Evolutionary conservation across 495 filamentous ascomycete species (phyloP), one percentile per base, ranked within the genome.

Genomic region (Penicillium maclennaniae): DNA sequence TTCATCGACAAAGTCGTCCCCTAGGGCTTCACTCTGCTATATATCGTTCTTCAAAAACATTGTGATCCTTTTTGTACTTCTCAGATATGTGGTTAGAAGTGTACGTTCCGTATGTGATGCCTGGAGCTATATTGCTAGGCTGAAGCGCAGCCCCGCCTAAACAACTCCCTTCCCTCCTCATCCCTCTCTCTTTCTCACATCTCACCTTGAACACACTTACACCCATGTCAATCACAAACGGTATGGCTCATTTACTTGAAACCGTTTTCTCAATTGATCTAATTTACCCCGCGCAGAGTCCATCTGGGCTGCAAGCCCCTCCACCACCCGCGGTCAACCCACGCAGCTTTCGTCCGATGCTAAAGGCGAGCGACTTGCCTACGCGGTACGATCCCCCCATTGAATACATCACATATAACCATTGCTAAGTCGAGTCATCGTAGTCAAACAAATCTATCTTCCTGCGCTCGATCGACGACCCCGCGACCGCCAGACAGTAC

Each of bases 401-500:
- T 15, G 23, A 36, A 34, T 36, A 14, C 34, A 28, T 43, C 23
- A 7, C 4, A 0, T 28, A 34, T 48, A 26, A 36, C 44, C 38
- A 5, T 43, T 43, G 17, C 55, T 66, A 27, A 68, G 56, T 45
- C 15, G 49, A 23, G 27, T 27, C n/a, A 44, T 17, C 41, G 20
- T 49, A 97, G 92, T 91, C 90, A 31, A 91, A 89, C 59, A 97
- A 97, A 80, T 97, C 92, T 38, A 86, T 97, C 66, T 97, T 96
- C 74, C 71, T 97, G 17, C 90, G 93, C 49, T 88, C 82, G 36
- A 92, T 98, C 75, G 92, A 97, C 69, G 75, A 95, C 69, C 92
- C 95, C 44, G 79, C 88, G 45, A 62, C 83, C 41, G 82, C 83
- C 68, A 87, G 85, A 56, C 91, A 97, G 70, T 97, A 98, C 73